A percentile compares a stretch with the other conserved stretches of the same genome.
These are phyloP conservation scores for Podaxis carcinomalis DNA, from an alignment of 768 basidiomycete genomes.

Conservation along the genomic window DNA sequence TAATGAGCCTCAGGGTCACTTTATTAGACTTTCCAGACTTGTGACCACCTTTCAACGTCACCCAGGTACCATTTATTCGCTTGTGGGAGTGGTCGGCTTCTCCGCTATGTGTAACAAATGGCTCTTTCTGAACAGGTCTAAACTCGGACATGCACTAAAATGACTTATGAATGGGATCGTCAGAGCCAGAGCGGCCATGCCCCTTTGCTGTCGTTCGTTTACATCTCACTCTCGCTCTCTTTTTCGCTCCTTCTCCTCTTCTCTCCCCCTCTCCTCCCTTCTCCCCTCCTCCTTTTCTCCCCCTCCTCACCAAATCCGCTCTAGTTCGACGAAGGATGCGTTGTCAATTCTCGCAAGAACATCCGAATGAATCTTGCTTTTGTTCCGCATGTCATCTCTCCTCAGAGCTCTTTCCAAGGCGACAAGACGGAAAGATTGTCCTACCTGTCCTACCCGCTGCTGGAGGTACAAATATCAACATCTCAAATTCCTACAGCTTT, in stretches of 20 bases:
- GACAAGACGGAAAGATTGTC: slow-evolving; percentile 11
- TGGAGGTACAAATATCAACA: no score
- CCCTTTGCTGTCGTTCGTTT: slow-evolving; percentile 11
- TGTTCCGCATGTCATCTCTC: slow-evolving; percentile 11
- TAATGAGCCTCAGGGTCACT: slow-evolving; percentile 9
- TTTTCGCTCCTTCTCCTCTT: not conserved
- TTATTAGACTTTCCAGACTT: slow-evolving; percentile 13
- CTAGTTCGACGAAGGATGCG: slow-evolving; percentile 2
- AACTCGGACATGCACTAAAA: slow-evolving; percentile 9
- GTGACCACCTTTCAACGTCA: slow-evolving; percentile 6
- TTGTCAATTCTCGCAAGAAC: slow-evolving; percentile 7
- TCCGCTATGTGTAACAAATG: slow-evolving; percentile 6
- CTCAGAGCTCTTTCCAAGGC: slow-evolving; percentile 12
- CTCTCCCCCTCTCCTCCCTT: not conserved
- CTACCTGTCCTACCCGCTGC: slow-evolving; percentile 1
- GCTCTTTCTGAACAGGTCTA: slow-evolving; percentile 7
- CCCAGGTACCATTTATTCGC: slow-evolving; percentile 10
- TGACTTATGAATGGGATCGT: slow-evolving; percentile 13
- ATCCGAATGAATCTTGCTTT: slow-evolving; percentile 8
- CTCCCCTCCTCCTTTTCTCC: not conserved
- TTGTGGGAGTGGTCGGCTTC: slow-evolving; percentile 10
- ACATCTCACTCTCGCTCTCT: slow-evolving; percentile 8
- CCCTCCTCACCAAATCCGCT: not conserved
- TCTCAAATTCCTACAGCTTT: not conserved
- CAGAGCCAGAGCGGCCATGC: slow-evolving; percentile 10